phyloP scores from a whole-genome alignment of 768 basidiomycete genomes.

The Lactarius indigo region DNA sequence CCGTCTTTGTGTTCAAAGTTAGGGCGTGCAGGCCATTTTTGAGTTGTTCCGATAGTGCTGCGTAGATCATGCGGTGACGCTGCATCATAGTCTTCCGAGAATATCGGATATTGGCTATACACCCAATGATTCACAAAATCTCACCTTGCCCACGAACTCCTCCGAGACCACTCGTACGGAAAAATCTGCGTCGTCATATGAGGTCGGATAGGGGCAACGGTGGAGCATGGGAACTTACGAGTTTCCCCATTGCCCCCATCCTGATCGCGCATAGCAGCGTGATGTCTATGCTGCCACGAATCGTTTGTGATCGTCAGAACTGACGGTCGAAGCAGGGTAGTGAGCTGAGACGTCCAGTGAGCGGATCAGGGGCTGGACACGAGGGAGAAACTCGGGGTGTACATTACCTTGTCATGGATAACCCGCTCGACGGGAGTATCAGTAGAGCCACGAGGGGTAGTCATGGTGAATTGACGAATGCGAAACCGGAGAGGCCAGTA shows the following conservation, averaged over 20 bases:
- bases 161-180: conserved; percentile 70
- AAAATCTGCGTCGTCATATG: conserved; percentile 53
- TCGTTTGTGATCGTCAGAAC: conserved; percentile 72
- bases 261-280: conserved; percentile 72
- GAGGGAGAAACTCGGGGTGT: not conserved
- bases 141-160: conserved; percentile 70
- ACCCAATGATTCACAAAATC: conserved; percentile 20
- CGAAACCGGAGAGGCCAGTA: conserved; percentile 20
- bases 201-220: conserved; percentile 11
- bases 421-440: conserved; percentile 23
- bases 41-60: conserved; percentile 68
- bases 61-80: conserved; percentile 77
- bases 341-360: conserved; percentile 46
- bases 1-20: conserved; percentile 70
- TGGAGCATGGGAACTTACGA: conserved; percentile 48
- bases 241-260: conserved; percentile 72
- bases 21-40: conserved; percentile 71
- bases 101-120: conserved; percentile 15
- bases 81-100: conserved; percentile 62
- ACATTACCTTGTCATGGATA: conserved; percentile 28
- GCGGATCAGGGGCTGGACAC: conserved; percentile 23
- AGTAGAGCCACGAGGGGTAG: conserved; percentile 15
- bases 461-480: conserved; percentile 26
- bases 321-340: conserved; percentile 54
- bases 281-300: conserved; percentile 83